Evolutionary conservation across 2,329 filamentous ascomycete species (phyloP), one percentile per base, ranked within the genome.

Genomic region (Aquanectria penicillioides): DNA sequence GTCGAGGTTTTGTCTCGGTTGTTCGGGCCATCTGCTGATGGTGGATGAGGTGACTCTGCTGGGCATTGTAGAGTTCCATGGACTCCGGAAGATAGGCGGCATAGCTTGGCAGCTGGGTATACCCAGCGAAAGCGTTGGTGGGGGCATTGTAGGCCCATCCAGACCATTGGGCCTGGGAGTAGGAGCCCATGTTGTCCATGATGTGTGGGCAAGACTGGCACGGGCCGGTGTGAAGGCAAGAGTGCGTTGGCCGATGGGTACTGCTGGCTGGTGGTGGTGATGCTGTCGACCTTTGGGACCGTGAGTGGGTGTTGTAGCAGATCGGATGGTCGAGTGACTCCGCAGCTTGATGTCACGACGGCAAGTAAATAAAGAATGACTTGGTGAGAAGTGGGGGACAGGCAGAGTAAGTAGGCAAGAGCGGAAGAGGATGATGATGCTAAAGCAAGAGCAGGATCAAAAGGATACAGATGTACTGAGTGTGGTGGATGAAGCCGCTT

Each of bases 1-100:
- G 75, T 26, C 83, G 77, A 18, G 83, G 81, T 67, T 84, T 85
- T 11, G 82, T 79, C 63, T 83, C 78, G 51, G 76, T 78, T 18
- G 75, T 74, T 64, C 78, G 74, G 47, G 75, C 73, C 69, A 77
- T 73, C 38, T 76, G 74, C 17, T 77, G 74, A 47, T 74, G 73
- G 56, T 75, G 73, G 26, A 75, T 68, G 20, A 77, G 70, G 38
- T 75, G 73, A 44, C 71, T 73, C 50, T 77, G 74, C 29, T 77
- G 75, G 34, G 68, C 63, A 34, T 73, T 74, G 59, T 78, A 78
- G 6, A 74, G 64, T 20, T 78, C 75, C 69, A 78, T 72, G 22
- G 74, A 77, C 43, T 78, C 76, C 48, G 74, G 72, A 13, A 78
- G 70, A 47, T 76, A 77, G 13, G 71, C 56, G 12, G 74, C 63